A percentile compares a stretch with the other conserved stretches of the same genome.
These are phyloP conservation scores for Clavaria fumosa DNA, from an alignment of 768 basidiomycete genomes.

Conservation along the genomic window DNA sequence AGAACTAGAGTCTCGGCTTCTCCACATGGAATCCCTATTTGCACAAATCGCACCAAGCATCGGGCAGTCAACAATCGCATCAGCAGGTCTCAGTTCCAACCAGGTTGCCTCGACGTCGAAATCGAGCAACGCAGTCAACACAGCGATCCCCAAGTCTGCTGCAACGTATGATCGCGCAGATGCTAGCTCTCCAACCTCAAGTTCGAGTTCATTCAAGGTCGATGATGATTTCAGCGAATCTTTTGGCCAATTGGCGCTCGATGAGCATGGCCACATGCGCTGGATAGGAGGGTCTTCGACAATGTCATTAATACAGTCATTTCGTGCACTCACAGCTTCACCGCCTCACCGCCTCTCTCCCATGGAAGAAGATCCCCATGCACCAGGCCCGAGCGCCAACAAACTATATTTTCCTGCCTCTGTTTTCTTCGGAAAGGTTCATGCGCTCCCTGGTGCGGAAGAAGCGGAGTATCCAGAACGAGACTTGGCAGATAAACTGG, in stretches of 20 bases:
- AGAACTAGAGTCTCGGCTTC: conserved; percentile 73
- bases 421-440: conserved; percentile 76
- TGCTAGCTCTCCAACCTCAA: conserved; percentile 16
- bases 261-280: conserved; percentile 80
- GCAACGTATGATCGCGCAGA: conserved; percentile 6
- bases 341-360: conserved; percentile 67
- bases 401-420: conserved; percentile 81
- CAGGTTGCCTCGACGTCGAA: conserved; percentile 17
- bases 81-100: conserved; percentile 33
- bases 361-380: conserved; percentile 70
- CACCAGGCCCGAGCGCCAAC: conserved; percentile 65
- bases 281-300: conserved; percentile 90
- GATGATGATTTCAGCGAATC: conserved; percentile 74
- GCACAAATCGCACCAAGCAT: conserved; percentile 67
- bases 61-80: conserved; percentile 59
- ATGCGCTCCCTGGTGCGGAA: conserved; percentile 66
- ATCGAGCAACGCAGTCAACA: conserved; percentile 6
- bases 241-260: conserved; percentile 75
- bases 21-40: conserved; percentile 84
- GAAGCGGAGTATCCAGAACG: conserved; percentile 80
- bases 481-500: conserved; percentile 77
- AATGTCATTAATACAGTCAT: conserved; percentile 84
- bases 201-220: conserved; percentile 33
- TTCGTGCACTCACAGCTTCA: conserved; percentile 58
- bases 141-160: conserved; percentile 18